Evolutionary conservation across 495 filamentous ascomycete genomes (phyloP).

Genomic region (Massariosphaeria phaeospora): DNA sequence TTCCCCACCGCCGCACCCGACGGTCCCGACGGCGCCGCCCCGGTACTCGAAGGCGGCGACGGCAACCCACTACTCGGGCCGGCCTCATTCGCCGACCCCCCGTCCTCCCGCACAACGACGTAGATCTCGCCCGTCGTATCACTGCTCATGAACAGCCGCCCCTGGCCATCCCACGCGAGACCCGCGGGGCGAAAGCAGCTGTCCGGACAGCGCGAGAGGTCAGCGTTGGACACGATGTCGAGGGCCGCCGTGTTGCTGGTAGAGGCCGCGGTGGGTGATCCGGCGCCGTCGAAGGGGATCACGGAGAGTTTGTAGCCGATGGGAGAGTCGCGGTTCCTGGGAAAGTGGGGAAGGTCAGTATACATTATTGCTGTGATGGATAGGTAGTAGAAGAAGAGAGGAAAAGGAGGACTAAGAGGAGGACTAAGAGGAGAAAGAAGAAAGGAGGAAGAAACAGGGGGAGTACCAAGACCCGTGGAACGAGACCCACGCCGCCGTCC

Average conservation of each 20-base stretch:
- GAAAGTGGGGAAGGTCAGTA: too few relatives aligned
- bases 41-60: constrained; percentile 5
- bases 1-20: not conserved
- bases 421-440: too few relatives aligned
- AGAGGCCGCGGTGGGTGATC: constrained; percentile 41
- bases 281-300: constrained; percentile 46
- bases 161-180: constrained; percentile 46
- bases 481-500: constrained; percentile 41
- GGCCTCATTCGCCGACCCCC: constrained; percentile 17
- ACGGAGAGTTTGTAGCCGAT: constrained; percentile 49
- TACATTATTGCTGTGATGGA: not conserved
- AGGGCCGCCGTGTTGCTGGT: constrained; percentile 43
- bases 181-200: constrained; percentile 50
- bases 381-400: not conserved
- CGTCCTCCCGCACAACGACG: constrained; percentile 43
- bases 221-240: constrained; percentile 47
- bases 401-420: too few relatives aligned
- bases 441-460: not conserved
- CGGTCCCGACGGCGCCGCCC: not conserved
- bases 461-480: constrained; percentile 44
- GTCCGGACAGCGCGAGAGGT: constrained; percentile 39
- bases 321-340: constrained; percentile 43
- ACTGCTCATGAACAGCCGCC: constrained; percentile 47
- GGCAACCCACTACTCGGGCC: constrained; percentile 16
- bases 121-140: constrained; percentile 49